phyloP scores from a whole-genome alignment of 495 filamentous ascomycete species.

The Aspergillus saccharolyticus region DNA sequence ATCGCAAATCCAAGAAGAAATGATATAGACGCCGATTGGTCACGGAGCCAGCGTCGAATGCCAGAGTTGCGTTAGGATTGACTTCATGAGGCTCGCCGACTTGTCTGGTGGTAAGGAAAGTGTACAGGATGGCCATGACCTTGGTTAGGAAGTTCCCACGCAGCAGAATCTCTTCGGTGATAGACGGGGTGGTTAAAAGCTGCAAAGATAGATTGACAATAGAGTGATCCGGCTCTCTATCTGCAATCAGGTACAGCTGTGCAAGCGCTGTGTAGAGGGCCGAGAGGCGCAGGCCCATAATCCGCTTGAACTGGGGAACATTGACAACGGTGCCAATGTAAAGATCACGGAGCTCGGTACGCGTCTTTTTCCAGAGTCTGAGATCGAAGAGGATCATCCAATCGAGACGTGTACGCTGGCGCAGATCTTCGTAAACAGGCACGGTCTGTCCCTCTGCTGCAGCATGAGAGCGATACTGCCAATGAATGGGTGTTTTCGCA shows the following conservation, averaged over 20 bases:
- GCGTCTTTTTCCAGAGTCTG: constrained; percentile 90
- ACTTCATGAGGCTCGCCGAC: constrained; percentile 90
- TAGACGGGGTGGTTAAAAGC: constrained; percentile 93
- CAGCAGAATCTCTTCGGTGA: constrained; percentile 88
- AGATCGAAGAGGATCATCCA: constrained; percentile 97
- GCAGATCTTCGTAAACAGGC: constrained; percentile 75
- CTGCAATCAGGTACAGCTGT: constrained; percentile 92
- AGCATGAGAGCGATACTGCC: constrained; percentile 72
- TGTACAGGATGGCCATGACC: constrained; percentile 93
- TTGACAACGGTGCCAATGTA: constrained; percentile 96
- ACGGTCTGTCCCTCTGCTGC: constrained; percentile 51
- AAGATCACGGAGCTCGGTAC: constrained; percentile 83
- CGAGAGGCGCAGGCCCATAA: constrained; percentile 86
- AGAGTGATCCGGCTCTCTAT: constrained; percentile 94
- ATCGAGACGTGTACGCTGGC: constrained; percentile 83
- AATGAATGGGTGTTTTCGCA: constrained; percentile 63
- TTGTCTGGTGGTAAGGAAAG: constrained; percentile 91
- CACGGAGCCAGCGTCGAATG: constrained; percentile 87
- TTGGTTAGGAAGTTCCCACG: constrained; percentile 96
- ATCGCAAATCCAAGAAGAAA: constrained; percentile 90
- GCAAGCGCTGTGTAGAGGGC: constrained; percentile 89
- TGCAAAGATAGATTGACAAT: constrained; percentile 96
- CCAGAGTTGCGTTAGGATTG: constrained; percentile 73
- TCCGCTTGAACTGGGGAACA: constrained; percentile 92
- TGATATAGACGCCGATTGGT: constrained; percentile 94